Evolutionary conservation across 1,139 yeast genomes (phyloP).

Genomic region (Candida sp.): DNA sequence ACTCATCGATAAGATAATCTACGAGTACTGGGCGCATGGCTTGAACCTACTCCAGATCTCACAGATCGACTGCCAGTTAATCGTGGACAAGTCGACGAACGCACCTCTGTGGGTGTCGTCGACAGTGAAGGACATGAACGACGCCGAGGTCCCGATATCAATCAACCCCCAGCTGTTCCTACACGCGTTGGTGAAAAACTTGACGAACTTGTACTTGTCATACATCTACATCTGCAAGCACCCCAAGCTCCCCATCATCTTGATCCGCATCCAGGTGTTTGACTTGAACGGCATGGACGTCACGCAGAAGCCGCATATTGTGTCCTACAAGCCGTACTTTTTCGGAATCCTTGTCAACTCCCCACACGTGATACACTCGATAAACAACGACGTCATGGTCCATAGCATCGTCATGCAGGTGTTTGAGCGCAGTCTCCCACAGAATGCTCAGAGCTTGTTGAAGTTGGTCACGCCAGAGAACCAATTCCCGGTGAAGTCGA

Average conservation of each 20-base stretch:
- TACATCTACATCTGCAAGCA: constrained; percentile 73
- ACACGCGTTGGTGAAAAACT: constrained; percentile 46
- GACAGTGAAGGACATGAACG: constrained; percentile 47
- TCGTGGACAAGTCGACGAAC: constrained; percentile 47
- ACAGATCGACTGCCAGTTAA: constrained; percentile 68
- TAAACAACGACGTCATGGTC: constrained; percentile 45
- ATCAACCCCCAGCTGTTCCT: constrained; percentile 52
- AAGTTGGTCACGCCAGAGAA: constrained; percentile 26
- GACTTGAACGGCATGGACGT: constrained; percentile 37
- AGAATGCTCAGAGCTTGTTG: constrained; percentile 30
- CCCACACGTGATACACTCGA: constrained; percentile 66
- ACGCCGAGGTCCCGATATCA: constrained; percentile 35
- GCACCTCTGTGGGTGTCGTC: constrained; percentile 65
- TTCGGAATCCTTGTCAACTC: constrained; percentile 72
- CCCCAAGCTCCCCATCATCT: constrained; percentile 60
- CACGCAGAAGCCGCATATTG: constrained; percentile 40
- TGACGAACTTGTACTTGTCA: constrained; percentile 54
- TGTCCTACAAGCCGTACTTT: constrained; percentile 64
- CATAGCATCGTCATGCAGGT: constrained; percentile 62
- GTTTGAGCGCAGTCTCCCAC: constrained; percentile 57
- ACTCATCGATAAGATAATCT: constrained; percentile 53
- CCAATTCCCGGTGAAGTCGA: constrained; percentile 55
- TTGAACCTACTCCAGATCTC: constrained; percentile 72
- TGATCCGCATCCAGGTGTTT: constrained; percentile 71
- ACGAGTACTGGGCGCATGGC: constrained; percentile 66